These are phyloP conservation scores for Bruguiera gymnorhiza DNA, from an alignment of 345 rosid genomes.

Conservation along the genomic window DNA sequence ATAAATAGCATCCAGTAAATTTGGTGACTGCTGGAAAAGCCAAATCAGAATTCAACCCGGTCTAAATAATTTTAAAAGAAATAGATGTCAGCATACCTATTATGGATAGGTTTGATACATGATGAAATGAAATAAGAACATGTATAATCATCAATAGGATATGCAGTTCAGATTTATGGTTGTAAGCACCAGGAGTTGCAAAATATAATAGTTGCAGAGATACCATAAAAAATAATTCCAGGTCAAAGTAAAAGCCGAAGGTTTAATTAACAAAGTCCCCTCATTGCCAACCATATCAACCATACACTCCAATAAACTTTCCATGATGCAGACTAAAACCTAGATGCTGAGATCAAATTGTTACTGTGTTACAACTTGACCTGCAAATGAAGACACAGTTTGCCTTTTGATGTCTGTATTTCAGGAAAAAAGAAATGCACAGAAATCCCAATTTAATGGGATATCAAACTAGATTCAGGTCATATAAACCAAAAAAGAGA, in stretches of 20 bases:
- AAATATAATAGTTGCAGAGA: neutral
- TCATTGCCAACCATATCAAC: neutral
- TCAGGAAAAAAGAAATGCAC: no score
- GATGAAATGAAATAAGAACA: neutral
- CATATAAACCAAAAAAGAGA: no score
- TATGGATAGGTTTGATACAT: neutral
- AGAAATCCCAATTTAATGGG: no score
- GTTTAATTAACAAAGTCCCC: neutral
- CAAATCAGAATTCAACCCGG: neutral
- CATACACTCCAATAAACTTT: neutral
- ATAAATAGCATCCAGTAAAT: neutral
- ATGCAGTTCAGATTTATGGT: neutral
- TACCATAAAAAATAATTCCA: neutral
- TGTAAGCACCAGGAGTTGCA: neutral
- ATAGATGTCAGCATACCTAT: neutral
- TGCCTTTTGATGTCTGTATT: no score
- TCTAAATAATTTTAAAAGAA: no score
- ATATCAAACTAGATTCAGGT: no score
- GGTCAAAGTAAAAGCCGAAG: no score
- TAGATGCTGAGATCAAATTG: no score
- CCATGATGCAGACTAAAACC: no score
- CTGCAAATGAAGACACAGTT: no score
- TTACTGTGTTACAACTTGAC: no score
- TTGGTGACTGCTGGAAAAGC: neutral
- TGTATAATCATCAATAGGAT: neutral